Evolutionary conservation across 805 yeast species (phyloP).

Genomic region (Cyberlindnera meyerae): DNA sequence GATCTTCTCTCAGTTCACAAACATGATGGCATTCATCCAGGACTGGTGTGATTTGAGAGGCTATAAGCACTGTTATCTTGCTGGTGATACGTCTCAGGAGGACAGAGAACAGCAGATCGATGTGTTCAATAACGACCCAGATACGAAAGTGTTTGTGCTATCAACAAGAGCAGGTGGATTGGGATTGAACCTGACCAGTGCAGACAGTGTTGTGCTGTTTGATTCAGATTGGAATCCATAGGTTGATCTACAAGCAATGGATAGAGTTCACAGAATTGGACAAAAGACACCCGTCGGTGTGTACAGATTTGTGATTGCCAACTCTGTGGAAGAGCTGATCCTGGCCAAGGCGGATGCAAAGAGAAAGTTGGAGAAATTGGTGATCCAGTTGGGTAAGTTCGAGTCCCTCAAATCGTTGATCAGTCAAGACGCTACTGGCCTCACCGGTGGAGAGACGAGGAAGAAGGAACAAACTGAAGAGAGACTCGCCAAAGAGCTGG

Average conservation of each 20-base stretch:
- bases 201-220: slow-evolving; percentile 85
- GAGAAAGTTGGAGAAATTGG: slow-evolving; percentile 69
- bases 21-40: slow-evolving; percentile 72
- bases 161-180: slow-evolving; percentile 91
- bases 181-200: slow-evolving; percentile 80
- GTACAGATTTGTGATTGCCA: slow-evolving; percentile 68
- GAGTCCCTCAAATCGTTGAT: slow-evolving; percentile 38
- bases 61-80: slow-evolving; percentile 54
- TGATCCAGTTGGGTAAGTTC: slow-evolving; percentile 62
- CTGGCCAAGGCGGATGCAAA: slow-evolving; percentile 77
- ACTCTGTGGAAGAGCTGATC: slow-evolving; percentile 80
- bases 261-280: slow-evolving; percentile 90
- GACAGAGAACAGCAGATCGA: slow-evolving; percentile 63
- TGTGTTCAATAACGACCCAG: slow-evolving; percentile 34
- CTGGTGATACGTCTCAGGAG: slow-evolving; percentile 66
- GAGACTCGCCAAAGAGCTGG: slow-evolving; percentile 36
- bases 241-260: slow-evolving; percentile 94
- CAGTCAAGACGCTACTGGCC: slow-evolving; percentile 26
- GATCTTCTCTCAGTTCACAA: slow-evolving; percentile 83
- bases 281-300: slow-evolving; percentile 80
- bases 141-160: slow-evolving; percentile 55
- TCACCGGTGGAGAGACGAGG: slow-evolving; percentile 16
- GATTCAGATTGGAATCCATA: slow-evolving; percentile 99
- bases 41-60: slow-evolving; percentile 60
- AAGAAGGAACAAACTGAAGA: slow-evolving; percentile 22